A percentile compares a stretch with the other conserved stretches of the same genome.
phyloP scores from a whole-genome alignment of 2,329 filamentous ascomycete genomes.

The Claviceps capensis region DNA sequence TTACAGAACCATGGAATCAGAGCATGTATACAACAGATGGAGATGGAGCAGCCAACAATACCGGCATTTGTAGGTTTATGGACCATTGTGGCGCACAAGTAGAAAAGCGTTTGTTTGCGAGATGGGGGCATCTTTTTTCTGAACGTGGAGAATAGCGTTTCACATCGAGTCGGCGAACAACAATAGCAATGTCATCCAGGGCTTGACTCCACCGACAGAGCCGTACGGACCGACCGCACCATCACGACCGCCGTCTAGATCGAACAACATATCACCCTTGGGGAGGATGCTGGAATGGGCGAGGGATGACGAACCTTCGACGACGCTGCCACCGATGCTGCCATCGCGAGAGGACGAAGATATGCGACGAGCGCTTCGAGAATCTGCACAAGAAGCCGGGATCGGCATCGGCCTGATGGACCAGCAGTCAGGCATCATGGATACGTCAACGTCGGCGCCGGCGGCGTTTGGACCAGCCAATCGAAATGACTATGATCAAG shows the following conservation, averaged over 20 bases:
- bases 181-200: conserved; percentile 26
- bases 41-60: conserved; percentile 30
- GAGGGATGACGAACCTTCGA: conserved; percentile 24
- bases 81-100: neutral
- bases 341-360: conserved; percentile 38
- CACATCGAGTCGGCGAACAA: conserved; percentile 40
- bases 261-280: conserved; percentile 42
- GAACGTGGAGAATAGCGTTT: conserved; percentile 27
- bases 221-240: conserved; percentile 32
- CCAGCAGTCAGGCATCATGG: conserved; percentile 39
- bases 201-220: conserved; percentile 26
- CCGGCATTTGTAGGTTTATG: conserved; percentile 29
- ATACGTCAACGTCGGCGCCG: conserved; percentile 19
- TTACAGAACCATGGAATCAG: conserved; percentile 39
- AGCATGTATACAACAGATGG: conserved; percentile 36
- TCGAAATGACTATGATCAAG: conserved; percentile 37
- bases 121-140: neutral
- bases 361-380: conserved; percentile 40
- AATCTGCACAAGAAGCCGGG: conserved; percentile 40
- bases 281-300: conserved; percentile 37
- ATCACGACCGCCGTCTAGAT: conserved; percentile 49
- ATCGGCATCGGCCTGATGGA: conserved; percentile 27
- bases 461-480: conserved; percentile 47
- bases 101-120: neutral
- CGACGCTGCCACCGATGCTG: conserved; percentile 13